A percentile compares a stretch with the other conserved stretches of the same genome.
phyloP scores from a whole-genome alignment of 2,329 filamentous ascomycete species.

The Aspergillus hortae region DNA sequence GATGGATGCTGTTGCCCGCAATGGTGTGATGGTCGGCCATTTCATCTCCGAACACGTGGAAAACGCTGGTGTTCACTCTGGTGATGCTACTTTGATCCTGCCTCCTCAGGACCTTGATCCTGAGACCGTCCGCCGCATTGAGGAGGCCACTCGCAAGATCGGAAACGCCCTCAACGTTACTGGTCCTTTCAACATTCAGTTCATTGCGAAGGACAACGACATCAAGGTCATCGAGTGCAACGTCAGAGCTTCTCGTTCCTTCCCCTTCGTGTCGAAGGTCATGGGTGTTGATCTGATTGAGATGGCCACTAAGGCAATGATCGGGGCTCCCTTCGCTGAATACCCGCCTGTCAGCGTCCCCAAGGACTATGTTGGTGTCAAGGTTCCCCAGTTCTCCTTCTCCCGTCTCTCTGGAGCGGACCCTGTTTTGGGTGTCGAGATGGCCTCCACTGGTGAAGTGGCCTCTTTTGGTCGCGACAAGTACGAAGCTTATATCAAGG shows the following conservation, averaged over 20 bases:
- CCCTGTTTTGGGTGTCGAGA: constrained; percentile 94
- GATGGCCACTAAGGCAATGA: constrained; percentile 97
- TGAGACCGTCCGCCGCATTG: constrained; percentile 86
- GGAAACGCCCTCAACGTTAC: constrained; percentile 91
- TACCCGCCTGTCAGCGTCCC: constrained; percentile 77
- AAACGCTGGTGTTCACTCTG: constrained; percentile 97
- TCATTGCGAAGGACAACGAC: constrained; percentile 98
- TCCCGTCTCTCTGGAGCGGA: constrained; percentile 93
- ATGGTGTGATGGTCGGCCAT: constrained; percentile 86
- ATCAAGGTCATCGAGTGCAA: constrained; percentile 99
- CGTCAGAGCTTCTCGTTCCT: constrained; percentile 90
- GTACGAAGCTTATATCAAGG: constrained; percentile 97
- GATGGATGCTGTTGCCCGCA: constrained; percentile 94
- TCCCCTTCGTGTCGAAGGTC: constrained; percentile 97
- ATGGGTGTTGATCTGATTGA: constrained; percentile 98
- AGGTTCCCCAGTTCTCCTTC: constrained; percentile 99
- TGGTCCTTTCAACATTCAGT: constrained; percentile 97
- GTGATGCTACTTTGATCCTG: constrained; percentile 91
- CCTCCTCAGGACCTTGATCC: constrained; percentile 89
- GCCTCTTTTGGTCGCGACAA: constrained; percentile 94
- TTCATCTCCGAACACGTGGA: constrained; percentile 99
- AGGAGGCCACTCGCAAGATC: constrained; percentile 94
- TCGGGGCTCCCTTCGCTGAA: constrained; percentile 73
- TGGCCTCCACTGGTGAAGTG: constrained; percentile 98
- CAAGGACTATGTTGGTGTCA: constrained; percentile 85